Evolutionary conservation across 495 filamentous ascomycete species (phyloP).

Genomic region (Tetracladium marchalianum): DNA sequence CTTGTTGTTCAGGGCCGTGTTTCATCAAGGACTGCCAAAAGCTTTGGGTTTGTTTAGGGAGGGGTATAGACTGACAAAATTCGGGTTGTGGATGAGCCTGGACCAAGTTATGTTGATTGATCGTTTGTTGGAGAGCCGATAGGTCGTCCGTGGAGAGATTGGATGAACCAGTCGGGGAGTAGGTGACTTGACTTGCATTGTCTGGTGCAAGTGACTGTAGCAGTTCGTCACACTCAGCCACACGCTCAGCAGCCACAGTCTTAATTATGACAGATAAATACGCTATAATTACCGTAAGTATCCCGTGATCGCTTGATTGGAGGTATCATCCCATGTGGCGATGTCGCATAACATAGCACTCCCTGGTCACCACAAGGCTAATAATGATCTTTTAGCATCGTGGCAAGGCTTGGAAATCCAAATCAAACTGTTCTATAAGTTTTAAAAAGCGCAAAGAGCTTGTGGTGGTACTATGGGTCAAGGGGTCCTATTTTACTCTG

Average conservation of each 20-base stretch:
- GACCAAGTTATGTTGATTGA: too few species aligned
- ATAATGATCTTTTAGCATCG: constrained; percentile 17
- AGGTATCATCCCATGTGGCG: constrained; percentile 17
- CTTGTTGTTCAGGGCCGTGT: too few species aligned
- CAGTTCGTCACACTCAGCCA: constrained; percentile 9
- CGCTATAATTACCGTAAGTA: constrained; percentile 13
- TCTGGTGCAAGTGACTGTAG: constrained; percentile 4
- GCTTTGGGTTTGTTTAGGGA: background rate
- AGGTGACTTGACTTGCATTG: background rate
- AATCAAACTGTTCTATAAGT: constrained; percentile 18
- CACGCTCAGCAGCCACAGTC: constrained; percentile 11
- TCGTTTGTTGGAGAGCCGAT: too few species aligned
- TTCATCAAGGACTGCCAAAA: background rate
- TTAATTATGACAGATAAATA: constrained; percentile 17
- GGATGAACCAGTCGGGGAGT: too few species aligned
- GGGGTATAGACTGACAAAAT: too few species aligned
- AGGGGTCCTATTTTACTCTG: constrained; percentile 14
- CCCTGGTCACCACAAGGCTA: constrained; percentile 17
- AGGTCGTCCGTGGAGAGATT: too few species aligned
- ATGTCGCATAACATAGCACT: constrained; percentile 14
- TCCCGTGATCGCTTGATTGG: constrained; percentile 9
- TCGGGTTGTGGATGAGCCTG: too few species aligned
- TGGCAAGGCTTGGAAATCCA: constrained; percentile 16
- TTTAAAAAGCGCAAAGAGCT: constrained; percentile 21
- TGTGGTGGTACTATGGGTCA: constrained; percentile 15